phyloP scores from a whole-genome alignment of 108 stramenopile species.

The Skeletonema grethae region DNA sequence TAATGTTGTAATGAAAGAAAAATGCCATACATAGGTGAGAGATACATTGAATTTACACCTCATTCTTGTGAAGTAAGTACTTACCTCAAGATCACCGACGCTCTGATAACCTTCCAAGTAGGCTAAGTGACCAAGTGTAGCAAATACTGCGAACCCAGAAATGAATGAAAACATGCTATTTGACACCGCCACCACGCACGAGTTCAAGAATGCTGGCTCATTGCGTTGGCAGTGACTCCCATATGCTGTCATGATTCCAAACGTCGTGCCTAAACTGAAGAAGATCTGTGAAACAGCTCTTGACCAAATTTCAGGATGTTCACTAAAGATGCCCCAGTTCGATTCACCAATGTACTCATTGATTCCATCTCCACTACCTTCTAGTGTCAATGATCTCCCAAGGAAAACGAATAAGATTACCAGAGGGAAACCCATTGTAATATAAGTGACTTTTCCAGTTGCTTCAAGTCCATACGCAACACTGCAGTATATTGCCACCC shows the following conservation, averaged over 20 bases:
- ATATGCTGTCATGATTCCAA: constrained; percentile 69
- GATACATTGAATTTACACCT: too few relatives aligned
- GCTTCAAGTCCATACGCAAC: constrained; percentile 57
- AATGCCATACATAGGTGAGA: too few relatives aligned
- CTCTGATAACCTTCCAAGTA: constrained; percentile 23
- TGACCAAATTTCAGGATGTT: constrained; percentile 59
- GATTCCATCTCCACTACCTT: constrained; percentile 48
- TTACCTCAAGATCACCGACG: not conserved
- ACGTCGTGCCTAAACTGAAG: constrained; percentile 49
- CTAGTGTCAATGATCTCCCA: constrained; percentile 39
- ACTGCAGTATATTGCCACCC: constrained; percentile 45
- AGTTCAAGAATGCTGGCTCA: constrained; percentile 59
- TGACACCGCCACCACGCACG: constrained; percentile 48
- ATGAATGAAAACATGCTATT: constrained; percentile 64
- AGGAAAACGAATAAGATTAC: constrained; percentile 55
- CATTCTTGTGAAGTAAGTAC: too few relatives aligned
- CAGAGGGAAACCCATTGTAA: constrained; percentile 58
- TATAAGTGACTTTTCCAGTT: constrained; percentile 58
- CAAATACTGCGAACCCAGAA: constrained; percentile 73
- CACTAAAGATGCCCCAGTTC: constrained; percentile 46
- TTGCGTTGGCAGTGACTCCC: constrained; percentile 54
- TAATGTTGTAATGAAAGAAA: too few relatives aligned
- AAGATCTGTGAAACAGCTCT: constrained; percentile 71
- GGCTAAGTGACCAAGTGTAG: constrained; percentile 60
- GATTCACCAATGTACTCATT: constrained; percentile 59